Percentiles rank a stretch among this genome's conserved stretches.
phyloP scores from a whole-genome alignment of 2,329 filamentous ascomycete genomes.

The Pseudogymnoascus sp. region DNA sequence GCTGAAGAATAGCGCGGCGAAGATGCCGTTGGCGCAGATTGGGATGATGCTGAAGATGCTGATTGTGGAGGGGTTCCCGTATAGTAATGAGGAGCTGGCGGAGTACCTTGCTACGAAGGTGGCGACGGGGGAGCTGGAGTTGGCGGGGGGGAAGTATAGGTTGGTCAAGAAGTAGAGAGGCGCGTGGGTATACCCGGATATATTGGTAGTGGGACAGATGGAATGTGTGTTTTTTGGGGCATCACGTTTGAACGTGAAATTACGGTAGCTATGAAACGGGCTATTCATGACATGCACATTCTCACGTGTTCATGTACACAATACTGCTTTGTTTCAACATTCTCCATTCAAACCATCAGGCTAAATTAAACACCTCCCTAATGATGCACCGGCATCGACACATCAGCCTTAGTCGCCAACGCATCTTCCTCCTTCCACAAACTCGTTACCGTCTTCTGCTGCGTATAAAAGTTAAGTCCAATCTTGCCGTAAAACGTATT shows the following conservation, averaged over 20 bases:
- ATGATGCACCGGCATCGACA: slow-evolving; percentile 71
- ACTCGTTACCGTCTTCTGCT: slow-evolving; percentile 93
- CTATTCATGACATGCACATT: not conserved
- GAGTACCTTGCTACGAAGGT: slow-evolving; percentile 75
- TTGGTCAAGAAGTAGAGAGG: slow-evolving; percentile 45
- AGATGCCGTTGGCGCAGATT: slow-evolving; percentile 74
- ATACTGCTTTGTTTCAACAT: not conserved
- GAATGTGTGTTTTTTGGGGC: not conserved
- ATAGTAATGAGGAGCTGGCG: slow-evolving; percentile 78
- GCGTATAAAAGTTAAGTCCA: slow-evolving; percentile 90
- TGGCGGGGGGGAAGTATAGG: slow-evolving; percentile 61
- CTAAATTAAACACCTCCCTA: slow-evolving; percentile 14
- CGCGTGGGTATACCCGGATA: not conserved
- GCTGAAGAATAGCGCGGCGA: slow-evolving; percentile 77
- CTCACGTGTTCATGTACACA: not conserved
- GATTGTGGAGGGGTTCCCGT: slow-evolving; percentile 78
- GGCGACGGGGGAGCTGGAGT: slow-evolving; percentile 59
- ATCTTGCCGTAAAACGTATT: slow-evolving; percentile 94
- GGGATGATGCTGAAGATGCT: slow-evolving; percentile 94
- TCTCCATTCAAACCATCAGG: not conserved
- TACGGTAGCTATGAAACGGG: not conserved
- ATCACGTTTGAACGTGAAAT: not conserved
- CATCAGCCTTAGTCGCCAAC: slow-evolving; percentile 72
- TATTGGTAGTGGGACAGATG: not conserved
- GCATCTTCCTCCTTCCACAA: slow-evolving; percentile 84